phyloP scores from a whole-genome alignment of 768 basidiomycete species.

The Gymnopilus junonius region DNA sequence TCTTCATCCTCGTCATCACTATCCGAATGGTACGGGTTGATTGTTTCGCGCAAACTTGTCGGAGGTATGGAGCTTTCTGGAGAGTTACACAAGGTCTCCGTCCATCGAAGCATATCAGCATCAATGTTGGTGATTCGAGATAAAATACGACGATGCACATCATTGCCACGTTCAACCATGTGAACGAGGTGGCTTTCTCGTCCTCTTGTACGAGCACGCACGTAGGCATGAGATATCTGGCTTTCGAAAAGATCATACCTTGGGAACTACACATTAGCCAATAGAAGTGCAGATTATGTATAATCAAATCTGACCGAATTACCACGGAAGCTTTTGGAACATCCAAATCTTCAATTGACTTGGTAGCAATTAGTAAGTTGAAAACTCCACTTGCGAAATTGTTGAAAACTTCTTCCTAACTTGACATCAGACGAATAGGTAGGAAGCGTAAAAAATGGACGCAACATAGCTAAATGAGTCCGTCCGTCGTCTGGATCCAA shows the following conservation, averaged over 20 bases:
- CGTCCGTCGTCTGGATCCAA: constrained; percentile 37
- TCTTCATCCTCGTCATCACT: constrained; percentile 49
- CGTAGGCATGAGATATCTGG: constrained; percentile 61
- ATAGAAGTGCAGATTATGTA: neutral
- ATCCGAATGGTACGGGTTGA: constrained; percentile 50
- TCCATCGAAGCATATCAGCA: constrained; percentile 52
- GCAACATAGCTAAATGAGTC: constrained; percentile 32
- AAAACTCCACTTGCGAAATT: constrained; percentile 57
- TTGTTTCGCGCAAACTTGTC: constrained; percentile 40
- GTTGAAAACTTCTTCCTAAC: constrained; percentile 51
- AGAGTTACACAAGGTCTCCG: constrained; percentile 43
- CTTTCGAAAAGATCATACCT: constrained; percentile 70
- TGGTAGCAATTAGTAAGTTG: constrained; percentile 69
- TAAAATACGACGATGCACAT: constrained; percentile 57
- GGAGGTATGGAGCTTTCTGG: constrained; percentile 50
- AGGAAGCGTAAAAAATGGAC: neutral
- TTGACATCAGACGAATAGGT: constrained; percentile 1
- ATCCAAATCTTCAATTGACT: constrained; percentile 62
- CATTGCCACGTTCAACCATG: constrained; percentile 64
- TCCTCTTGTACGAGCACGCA: constrained; percentile 50
- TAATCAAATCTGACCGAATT: constrained; percentile 52
- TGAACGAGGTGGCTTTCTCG: constrained; percentile 59
- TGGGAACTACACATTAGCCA: constrained; percentile 1
- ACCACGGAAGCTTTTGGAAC: constrained; percentile 60
- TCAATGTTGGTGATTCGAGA: constrained; percentile 43